A percentile compares a stretch with the other conserved stretches of the same genome.
phyloP scores from a whole-genome alignment of 306 rosid genomes.

The Quercus robur region DNA sequence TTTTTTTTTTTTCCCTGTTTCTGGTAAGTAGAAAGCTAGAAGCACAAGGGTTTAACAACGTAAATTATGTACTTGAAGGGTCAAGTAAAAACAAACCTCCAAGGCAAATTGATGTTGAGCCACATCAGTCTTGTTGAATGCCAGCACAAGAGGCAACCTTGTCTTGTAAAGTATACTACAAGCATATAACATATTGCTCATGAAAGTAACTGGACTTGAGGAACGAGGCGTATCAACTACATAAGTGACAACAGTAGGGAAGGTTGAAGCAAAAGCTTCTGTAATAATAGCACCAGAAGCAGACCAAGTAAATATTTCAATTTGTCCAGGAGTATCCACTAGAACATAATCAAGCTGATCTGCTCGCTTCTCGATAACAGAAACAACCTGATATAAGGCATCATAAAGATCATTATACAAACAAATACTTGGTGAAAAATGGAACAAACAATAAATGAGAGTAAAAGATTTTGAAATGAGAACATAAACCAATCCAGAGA shows the following conservation, averaged over 20 bases:
- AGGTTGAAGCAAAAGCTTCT: slow-evolving; percentile 98
- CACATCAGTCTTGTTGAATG: slow-evolving; percentile 79
- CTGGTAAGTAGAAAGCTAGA: background rate
- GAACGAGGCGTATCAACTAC: slow-evolving; percentile 91
- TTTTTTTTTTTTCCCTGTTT: too few species aligned
- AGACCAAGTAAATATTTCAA: slow-evolving; percentile 98
- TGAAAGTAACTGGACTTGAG: slow-evolving; percentile 75
- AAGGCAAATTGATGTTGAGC: slow-evolving; percentile 86
- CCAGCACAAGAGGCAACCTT: slow-evolving; percentile 80
- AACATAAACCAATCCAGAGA: background rate
- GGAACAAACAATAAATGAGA: background rate
- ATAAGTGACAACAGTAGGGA: slow-evolving; percentile 82
- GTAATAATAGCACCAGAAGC: slow-evolving; percentile 97
- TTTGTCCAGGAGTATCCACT: slow-evolving; percentile 95
- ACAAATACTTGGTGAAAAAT: background rate
- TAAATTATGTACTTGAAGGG: background rate
- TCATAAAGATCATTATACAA: slow-evolving; percentile 4
- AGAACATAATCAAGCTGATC: slow-evolving; percentile 91
- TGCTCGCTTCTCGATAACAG: slow-evolving; percentile 78
- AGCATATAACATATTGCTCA: slow-evolving; percentile 98
- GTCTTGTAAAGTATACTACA: slow-evolving; percentile 93
- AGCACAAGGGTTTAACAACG: background rate
- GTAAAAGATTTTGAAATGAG: background rate
- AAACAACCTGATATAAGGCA: slow-evolving; percentile 60
- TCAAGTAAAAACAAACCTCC: slow-evolving; percentile 54